Conservation (phyloP, 768 basidiomycete species). For the Lactifluus hygrophoroides region DNA sequence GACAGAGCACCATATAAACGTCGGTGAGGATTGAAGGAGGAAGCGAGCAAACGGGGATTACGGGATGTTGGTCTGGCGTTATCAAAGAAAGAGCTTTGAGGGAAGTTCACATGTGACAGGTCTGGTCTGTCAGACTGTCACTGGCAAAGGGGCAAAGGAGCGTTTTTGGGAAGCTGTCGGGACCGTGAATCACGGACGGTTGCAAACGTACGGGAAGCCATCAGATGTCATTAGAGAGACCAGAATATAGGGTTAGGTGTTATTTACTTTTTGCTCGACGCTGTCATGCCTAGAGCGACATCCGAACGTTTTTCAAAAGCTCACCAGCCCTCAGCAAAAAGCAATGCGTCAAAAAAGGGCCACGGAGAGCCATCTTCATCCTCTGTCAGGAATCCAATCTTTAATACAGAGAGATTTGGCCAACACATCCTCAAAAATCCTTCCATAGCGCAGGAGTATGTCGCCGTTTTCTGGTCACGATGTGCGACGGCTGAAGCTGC, state of each 20-base stretch:
- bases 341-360: constrained; percentile 40
- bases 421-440: constrained; percentile 98
- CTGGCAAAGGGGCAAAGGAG: too few species aligned
- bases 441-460: constrained; percentile 79
- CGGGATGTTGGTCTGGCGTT: neutral
- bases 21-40: neutral
- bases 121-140: too few species aligned
- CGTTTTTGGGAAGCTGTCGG: too few species aligned
- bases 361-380: constrained; percentile 32
- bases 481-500: constrained; percentile 15
- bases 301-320: constrained; percentile 33
- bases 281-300: constrained; percentile 11
- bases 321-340: constrained; percentile 54
- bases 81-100: neutral
- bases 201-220: too few species aligned
- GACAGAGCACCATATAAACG: neutral
- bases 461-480: constrained; percentile 9
- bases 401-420: constrained; percentile 92
- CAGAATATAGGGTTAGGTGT: constrained; percentile 15
- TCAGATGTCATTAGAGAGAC: too few species aligned
- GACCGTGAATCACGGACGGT: too few species aligned
- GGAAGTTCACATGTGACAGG: neutral
- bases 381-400: constrained; percentile 70
- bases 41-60: neutral
- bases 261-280: neutral